Conservation (phyloP, 306 rosid genomes). For the Cicer cuneatum region DNA sequence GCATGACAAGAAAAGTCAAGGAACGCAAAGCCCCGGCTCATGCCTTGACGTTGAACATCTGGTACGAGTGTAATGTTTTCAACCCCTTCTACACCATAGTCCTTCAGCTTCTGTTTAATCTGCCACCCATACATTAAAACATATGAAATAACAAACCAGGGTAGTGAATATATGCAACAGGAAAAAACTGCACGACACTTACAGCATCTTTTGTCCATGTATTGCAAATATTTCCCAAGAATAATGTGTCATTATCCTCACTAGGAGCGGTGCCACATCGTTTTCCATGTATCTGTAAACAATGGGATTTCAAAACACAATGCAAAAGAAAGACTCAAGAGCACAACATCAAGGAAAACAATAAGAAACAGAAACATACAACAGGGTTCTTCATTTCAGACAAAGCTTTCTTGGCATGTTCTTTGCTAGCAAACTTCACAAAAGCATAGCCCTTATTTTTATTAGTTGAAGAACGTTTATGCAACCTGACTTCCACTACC, state of each 20-base stretch:
- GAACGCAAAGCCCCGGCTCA: conserved; percentile 87
- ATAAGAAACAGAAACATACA: conserved; percentile 57
- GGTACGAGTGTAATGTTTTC: conserved; percentile 75
- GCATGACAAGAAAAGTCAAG: conserved; percentile 74
- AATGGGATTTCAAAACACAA: conserved; percentile 35
- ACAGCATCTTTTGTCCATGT: conserved; percentile 88
- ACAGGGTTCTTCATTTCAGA: conserved; percentile 85
- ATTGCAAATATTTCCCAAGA: conserved; percentile 83
- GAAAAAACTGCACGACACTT: conserved; percentile 41
- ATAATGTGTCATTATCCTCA: conserved; percentile 74
- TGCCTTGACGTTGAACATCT: conserved; percentile 66
- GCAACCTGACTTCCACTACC: conserved; percentile 78
- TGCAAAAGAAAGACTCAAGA: conserved; percentile 9
- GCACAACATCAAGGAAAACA: conserved; percentile 29
- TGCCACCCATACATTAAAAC: conserved; percentile 52
- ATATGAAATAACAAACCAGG: conserved; percentile 41
- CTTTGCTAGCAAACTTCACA: conserved; percentile 74
- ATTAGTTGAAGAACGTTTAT: conserved; percentile 63
- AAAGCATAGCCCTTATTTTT: conserved; percentile 84
- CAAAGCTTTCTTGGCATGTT: conserved; percentile 69
- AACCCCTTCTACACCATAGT: conserved; percentile 72
- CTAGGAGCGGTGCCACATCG: conserved; percentile 80
- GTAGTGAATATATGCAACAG: conserved; percentile 30
- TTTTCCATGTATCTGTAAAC: conserved; percentile 73
- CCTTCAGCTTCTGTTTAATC: conserved; percentile 77